phyloP scores from a whole-genome alignment of 2,329 filamentous ascomycete genomes.

The Geosmithia flava region DNA sequence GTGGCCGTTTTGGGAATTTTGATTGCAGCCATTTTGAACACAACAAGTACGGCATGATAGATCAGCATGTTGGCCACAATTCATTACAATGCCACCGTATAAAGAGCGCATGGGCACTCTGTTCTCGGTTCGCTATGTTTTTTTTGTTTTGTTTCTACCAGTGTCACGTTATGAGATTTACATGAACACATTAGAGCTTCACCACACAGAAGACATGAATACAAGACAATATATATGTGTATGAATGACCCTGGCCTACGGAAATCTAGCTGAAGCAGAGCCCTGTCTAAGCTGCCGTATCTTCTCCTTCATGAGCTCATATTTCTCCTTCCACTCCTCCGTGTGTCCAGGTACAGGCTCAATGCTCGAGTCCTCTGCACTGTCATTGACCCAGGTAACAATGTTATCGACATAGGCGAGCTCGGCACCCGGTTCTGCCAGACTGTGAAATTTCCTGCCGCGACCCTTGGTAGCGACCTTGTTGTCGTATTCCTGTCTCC shows the following conservation, averaged over 20 bases:
- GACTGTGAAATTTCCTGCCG: conserved; percentile 12
- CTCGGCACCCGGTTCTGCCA: conserved; percentile 9
- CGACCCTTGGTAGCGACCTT: conserved; percentile 7
- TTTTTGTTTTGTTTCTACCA: too few relatives aligned
- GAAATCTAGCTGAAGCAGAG: background rate
- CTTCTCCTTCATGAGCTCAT: background rate
- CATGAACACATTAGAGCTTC: too few relatives aligned
- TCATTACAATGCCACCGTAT: too few relatives aligned
- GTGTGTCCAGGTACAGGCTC: background rate
- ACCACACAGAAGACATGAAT: background rate
- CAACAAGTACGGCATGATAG: background rate
- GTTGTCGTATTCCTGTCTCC: conserved; percentile 8
- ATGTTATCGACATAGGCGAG: conserved; percentile 10
- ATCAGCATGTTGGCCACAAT: background rate
- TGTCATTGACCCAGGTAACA: conserved; percentile 9
- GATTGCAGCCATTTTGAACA: background rate
- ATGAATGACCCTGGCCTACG: background rate
- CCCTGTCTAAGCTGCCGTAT: background rate
- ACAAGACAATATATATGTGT: background rate
- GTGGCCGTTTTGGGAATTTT: background rate
- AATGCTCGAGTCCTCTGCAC: background rate
- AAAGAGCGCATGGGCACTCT: too few relatives aligned
- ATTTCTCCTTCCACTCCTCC: background rate
- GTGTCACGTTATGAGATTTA: too few relatives aligned
- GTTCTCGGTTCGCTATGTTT: too few relatives aligned